Percentiles rank a stretch among this genome's conserved stretches.
Conservation (phyloP, 1,284 basidiomycete species). For the Flammula alnicola region DNA sequence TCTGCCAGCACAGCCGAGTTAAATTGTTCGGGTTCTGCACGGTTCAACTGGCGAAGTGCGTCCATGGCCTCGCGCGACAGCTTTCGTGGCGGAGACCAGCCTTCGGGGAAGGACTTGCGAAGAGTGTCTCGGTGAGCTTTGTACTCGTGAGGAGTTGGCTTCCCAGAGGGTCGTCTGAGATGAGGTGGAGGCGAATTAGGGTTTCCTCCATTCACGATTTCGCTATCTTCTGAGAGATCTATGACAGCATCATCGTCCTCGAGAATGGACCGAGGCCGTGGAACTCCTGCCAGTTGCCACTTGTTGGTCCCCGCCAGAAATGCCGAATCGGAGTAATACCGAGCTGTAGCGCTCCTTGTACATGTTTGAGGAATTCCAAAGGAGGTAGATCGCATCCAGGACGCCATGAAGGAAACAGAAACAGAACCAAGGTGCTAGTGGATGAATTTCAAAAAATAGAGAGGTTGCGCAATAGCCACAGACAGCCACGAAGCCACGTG, state of each 20-base stretch:
- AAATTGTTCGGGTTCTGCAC: slow-evolving; percentile 71
- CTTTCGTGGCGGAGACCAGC: slow-evolving; percentile 88
- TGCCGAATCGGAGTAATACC: slow-evolving; percentile 27
- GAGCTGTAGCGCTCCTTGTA: slow-evolving; percentile 18
- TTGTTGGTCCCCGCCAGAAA: slow-evolving; percentile 30
- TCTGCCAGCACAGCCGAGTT: slow-evolving; percentile 74
- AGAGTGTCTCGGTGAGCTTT: slow-evolving; percentile 61
- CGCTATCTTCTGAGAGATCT: slow-evolving; percentile 60
- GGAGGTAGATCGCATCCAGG: slow-evolving; percentile 26
- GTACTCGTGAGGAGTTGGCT: slow-evolving; percentile 58
- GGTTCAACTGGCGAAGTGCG: slow-evolving; percentile 75
- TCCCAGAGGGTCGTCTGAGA: slow-evolving; percentile 42
- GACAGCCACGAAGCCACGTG: too few relatives aligned
- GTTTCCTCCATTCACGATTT: slow-evolving; percentile 46
- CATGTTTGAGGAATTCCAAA: slow-evolving; percentile 15
- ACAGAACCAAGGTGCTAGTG: too few relatives aligned
- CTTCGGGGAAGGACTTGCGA: slow-evolving; percentile 68
- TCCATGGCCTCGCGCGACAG: slow-evolving; percentile 93
- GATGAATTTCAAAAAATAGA: too few relatives aligned
- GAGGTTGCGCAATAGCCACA: background rate
- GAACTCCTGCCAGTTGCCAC: slow-evolving; percentile 55
- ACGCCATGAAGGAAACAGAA: slow-evolving; percentile 29
- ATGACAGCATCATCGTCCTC: slow-evolving; percentile 48
- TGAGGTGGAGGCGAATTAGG: slow-evolving; percentile 44
- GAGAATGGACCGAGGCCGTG: slow-evolving; percentile 56